phyloP scores from a whole-genome alignment of 1,284 basidiomycete genomes.

The Apiotrichum sp. region DNA sequence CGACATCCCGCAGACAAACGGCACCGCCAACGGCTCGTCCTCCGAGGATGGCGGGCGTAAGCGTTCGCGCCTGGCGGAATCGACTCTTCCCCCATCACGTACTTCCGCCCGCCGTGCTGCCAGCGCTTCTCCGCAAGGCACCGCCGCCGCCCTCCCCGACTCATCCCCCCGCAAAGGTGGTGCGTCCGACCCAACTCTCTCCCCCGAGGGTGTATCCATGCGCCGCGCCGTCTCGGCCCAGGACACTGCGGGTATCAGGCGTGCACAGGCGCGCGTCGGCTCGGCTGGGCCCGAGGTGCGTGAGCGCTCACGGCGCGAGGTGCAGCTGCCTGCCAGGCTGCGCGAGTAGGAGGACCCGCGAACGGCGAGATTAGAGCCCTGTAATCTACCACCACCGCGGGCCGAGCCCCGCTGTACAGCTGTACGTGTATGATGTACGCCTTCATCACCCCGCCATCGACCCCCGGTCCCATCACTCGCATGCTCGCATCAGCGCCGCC shows the following conservation, averaged over 20 bases:
- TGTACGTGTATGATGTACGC: too few species aligned
- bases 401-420: too few species aligned
- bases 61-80: slow-evolving; percentile 14
- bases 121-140: slow-evolving; percentile 11
- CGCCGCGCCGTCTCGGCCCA: slow-evolving; percentile 14
- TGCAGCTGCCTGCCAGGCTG: slow-evolving; percentile 28
- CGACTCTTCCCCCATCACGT: not conserved
- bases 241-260: slow-evolving; percentile 2
- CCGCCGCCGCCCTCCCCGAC: slow-evolving; percentile 4
- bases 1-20: not conserved
- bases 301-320: slow-evolving; percentile 29
- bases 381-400: too few species aligned
- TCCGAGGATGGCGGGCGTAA: slow-evolving; percentile 2
- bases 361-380: too few species aligned
- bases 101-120: slow-evolving; percentile 2
- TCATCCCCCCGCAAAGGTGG: not conserved
- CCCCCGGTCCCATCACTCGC: too few species aligned
- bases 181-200: not conserved
- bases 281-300: slow-evolving; percentile 18
- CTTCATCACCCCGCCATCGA: too few species aligned
- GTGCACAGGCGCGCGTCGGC: slow-evolving; percentile 12
- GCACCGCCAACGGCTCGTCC: not conserved
- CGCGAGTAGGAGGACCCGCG: slow-evolving; percentile 26
- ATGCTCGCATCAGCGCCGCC: too few species aligned
- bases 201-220: slow-evolving; percentile 10